Evolutionary conservation across 331 rosid genomes (phyloP), one percentile per base, ranked within the genome.

Genomic region (Pyrus hybrid): DNA sequence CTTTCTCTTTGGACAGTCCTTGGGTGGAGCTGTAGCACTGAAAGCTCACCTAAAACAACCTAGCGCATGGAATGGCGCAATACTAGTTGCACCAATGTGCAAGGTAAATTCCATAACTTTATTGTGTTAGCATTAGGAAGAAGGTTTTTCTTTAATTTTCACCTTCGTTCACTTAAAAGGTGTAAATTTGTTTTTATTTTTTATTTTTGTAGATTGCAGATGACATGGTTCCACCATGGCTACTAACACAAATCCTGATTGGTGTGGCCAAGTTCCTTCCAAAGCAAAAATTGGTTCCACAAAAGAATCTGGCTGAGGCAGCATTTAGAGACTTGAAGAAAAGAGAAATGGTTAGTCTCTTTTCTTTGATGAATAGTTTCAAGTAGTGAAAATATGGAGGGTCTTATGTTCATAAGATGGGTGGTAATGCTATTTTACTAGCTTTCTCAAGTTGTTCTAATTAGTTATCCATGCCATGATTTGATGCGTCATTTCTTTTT

Each of bases 31-130:
- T 74, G 92, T 95, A 77, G 90, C 90, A 62, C 77, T 95, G 67
- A 90, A 90, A 85, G 76, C 82, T 21, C 97, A 95, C 85, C 80
- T 89, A 60, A 95, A 95, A 80, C 96, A 92, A 72, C 96, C 97
- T 53, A 85, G 67, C 56, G 88, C 78, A 14, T 92, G 99, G 99
- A 85, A 76, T 68, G 99, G 99, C 20, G 97, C 99, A 37, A n/a
- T 95, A 82, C 97, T 95, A 77, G 93, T 84, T 62, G 99, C 97
- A 66, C 99, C 99, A 5, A 95, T 95, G 99, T 95, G 99, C 87
- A 95, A 92, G 80, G 98, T 93, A 93, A 43, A 54, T 76, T 75
- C 25, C 73, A 71, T 33, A 77, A 85, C 69, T 81, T 45, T 35
- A 35, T 22, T 51, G n/a, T 35, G 35, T 73, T 12, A 74, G 71